Base-by-base conservation (phyloP, 2,329 filamentous ascomycete genomes). In the Colletotrichum cordylinicola region DNA sequence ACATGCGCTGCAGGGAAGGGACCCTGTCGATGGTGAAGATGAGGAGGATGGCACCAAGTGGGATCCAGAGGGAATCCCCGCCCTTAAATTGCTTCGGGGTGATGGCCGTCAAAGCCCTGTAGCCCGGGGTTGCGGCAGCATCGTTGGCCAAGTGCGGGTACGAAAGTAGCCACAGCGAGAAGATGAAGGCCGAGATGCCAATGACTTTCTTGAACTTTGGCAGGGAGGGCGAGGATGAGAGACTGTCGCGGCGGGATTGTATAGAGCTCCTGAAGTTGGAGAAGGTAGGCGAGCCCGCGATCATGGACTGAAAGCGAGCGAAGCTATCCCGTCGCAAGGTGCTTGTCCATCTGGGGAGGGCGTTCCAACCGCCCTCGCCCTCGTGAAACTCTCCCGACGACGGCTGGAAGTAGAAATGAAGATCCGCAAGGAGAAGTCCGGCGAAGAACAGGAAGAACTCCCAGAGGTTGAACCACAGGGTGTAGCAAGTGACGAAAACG, bases 1-100 rank as follows among this genome's bases (percentile, higher is more conserved):
- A 93, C 80, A 93, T 91, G 4, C 82, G 77, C 82, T 88, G 90
- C 18, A 93, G 85, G 88, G 88, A 2, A 80, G 80, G 12, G 90
- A 6, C 29, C 15, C 62, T n/a, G 13, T 75, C 69, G 12, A 75
- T 27, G 4, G 62, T 68, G n/a, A 71, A 55, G 39, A 68, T 55
- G 18, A 68, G 64, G 60, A 71, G 39, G 4, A 65, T 56, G 9
- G 73, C 62, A 8, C 69, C 73, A 21, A 75, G 18, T 2, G 73
- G 62, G 2, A 75, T 29, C 73, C 73, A 75, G 21, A 75, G 33
- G 8, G n/a, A 15, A 9, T 68, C 62, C 6, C 62, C 69, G 13
- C 15, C 8, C 55, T 24, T 33, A 16, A 64, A 35, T 7, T 27
- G 39, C 4, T 31, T 24, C 0, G 73, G 73, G 15, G 70, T 56